Evolutionary conservation across 345 rosid genomes (phyloP).

Genomic region (Reutealis trisperma): DNA sequence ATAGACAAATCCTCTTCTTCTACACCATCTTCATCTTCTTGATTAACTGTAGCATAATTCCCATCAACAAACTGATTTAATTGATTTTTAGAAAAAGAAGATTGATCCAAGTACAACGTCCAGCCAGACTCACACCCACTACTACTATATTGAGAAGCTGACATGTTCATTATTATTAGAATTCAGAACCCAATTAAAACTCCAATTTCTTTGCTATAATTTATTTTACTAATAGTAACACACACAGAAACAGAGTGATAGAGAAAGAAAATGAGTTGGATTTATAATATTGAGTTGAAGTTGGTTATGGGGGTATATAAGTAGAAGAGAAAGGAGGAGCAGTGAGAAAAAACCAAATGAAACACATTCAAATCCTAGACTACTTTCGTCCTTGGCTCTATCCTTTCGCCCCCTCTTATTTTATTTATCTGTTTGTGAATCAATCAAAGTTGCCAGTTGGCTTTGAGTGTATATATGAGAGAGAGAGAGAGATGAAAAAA

Average conservation of each 20-base stretch:
- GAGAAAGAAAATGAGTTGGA: slow-evolving; percentile 12
- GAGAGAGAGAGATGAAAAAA: slow-evolving; percentile 20
- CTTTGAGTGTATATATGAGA: slow-evolving; percentile 26
- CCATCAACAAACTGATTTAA: slow-evolving; percentile 23
- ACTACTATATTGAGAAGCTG: slow-evolving; percentile 53
- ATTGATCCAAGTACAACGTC: slow-evolving; percentile 72
- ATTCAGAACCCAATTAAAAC: no score
- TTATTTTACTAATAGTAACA: no score
- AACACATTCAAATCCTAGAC: slow-evolving; percentile 52
- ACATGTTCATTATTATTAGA: slow-evolving; percentile 39
- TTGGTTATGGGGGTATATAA: slow-evolving; percentile 16
- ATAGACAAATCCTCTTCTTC: slow-evolving; percentile 68
- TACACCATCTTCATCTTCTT: slow-evolving; percentile 3
- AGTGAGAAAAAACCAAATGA: slow-evolving; percentile 35
- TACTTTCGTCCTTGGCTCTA: slow-evolving; percentile 43
- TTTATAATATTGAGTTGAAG: slow-evolving; percentile 7
- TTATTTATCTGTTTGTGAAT: slow-evolving; percentile 37
- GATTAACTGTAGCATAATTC: slow-evolving; percentile 9
- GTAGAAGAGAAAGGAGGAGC: slow-evolving; percentile 18
- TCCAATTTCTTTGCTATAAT: no score
- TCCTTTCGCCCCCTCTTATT: slow-evolving; percentile 31
- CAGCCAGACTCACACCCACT: slow-evolving; percentile 86
- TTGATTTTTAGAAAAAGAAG: slow-evolving; percentile 39
- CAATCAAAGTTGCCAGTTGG: slow-evolving; percentile 70
- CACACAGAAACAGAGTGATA: neutral